These are phyloP conservation scores for Mycena sanguinolenta DNA, from an alignment of 768 basidiomycete genomes.

Conservation along the genomic window DNA sequence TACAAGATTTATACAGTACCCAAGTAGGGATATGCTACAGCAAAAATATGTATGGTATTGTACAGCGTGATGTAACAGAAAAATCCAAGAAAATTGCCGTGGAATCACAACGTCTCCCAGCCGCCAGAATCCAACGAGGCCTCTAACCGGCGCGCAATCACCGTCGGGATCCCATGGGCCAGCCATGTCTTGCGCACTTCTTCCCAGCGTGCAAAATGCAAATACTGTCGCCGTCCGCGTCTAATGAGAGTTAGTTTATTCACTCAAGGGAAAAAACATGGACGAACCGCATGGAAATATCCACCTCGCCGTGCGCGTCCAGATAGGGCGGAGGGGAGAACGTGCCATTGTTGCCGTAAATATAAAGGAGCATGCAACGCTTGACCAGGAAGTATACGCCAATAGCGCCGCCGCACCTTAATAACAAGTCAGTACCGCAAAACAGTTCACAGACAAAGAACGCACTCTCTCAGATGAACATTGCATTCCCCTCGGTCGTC, in stretches of 20 bases:
- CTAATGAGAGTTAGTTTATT: constrained; percentile 52
- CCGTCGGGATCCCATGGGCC: constrained; percentile 88
- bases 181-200: constrained; percentile 94
- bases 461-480: constrained; percentile 93
- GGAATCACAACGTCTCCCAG: constrained; percentile 85
- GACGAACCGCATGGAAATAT: constrained; percentile 88
- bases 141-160: constrained; percentile 91
- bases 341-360: constrained; percentile 91
- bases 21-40: constrained; percentile 18
- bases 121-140: constrained; percentile 91
- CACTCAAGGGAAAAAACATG: neutral
- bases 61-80: constrained; percentile 16
- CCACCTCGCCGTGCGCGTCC: constrained; percentile 94
- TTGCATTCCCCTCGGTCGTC: constrained; percentile 92
- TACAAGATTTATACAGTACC: constrained; percentile 18
- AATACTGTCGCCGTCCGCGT: constrained; percentile 88
- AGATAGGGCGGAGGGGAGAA: constrained; percentile 92
- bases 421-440: neutral
- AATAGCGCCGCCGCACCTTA: constrained; percentile 89
- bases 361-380: constrained; percentile 89
- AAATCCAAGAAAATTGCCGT: neutral
- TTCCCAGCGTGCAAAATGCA: constrained; percentile 90
- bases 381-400: constrained; percentile 95
- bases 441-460: constrained; percentile 37
- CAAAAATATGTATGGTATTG: constrained; percentile 6